Conservation (phyloP, 1,284 basidiomycete genomes). For the Cystobasidium slooffiae region DNA sequence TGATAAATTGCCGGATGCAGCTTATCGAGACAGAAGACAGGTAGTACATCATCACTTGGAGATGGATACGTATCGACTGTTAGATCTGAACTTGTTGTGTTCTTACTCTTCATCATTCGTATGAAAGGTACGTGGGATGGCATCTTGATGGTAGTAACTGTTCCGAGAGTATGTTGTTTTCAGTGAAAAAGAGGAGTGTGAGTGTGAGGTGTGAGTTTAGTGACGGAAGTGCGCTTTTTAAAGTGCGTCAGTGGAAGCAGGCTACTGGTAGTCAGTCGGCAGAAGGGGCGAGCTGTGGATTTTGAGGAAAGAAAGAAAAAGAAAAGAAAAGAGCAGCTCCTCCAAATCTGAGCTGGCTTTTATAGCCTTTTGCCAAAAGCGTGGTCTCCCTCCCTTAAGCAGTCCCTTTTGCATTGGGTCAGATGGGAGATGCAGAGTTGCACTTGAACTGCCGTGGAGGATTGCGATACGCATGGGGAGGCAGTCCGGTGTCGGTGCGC, state of each 20-base stretch:
- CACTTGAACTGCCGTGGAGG: too few relatives aligned
- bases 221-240: not conserved
- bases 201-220: not conserved
- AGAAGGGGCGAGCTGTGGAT: not conserved
- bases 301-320: constrained; percentile 2
- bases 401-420: too few relatives aligned
- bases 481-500: too few relatives aligned
- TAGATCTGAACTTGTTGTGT: not conserved
- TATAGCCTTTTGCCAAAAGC: too few relatives aligned
- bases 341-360: too few relatives aligned
- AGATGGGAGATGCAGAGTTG: too few relatives aligned
- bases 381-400: too few relatives aligned
- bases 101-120: not conserved
- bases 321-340: not conserved
- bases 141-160: not conserved
- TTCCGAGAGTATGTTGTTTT: not conserved
- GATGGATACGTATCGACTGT: constrained; percentile 15
- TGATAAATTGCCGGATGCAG: not conserved
- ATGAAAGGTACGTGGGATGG: constrained; percentile 6
- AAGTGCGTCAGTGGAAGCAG: not conserved
- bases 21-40: constrained; percentile 11
- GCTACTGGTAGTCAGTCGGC: not conserved
- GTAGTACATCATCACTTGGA: constrained; percentile 1
- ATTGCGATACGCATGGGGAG: too few relatives aligned
- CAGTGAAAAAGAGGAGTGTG: not conserved